These are phyloP conservation scores for Solanum bulbocastanum DNA, from an alignment of 257 asterid species.

Conservation along the genomic window DNA sequence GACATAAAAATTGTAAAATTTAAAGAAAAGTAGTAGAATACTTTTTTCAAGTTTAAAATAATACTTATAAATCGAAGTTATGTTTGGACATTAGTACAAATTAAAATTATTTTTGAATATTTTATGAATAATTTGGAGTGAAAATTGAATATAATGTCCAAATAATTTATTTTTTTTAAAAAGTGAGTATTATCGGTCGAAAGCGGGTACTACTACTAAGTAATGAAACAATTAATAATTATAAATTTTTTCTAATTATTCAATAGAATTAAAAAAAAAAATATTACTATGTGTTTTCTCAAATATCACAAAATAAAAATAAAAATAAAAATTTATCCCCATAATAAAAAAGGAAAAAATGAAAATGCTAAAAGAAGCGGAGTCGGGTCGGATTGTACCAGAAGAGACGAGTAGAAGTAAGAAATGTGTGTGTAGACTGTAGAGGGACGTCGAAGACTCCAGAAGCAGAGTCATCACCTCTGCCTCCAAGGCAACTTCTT, in stretches of 20 bases:
- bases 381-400: neutral
- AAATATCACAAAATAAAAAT: neutral
- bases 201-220: neutral
- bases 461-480: neutral
- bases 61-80: neutral
- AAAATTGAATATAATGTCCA: neutral
- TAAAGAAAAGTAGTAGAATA: neutral
- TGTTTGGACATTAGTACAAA: neutral
- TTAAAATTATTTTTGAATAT: neutral
- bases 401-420: neutral
- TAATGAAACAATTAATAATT: neutral
- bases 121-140: neutral
- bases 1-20: neutral
- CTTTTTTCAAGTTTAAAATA: neutral
- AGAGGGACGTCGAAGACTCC: conserved; percentile 34
- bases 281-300: neutral
- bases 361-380: neutral
- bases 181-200: neutral
- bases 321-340: neutral
- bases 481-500: neutral
- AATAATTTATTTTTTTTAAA: neutral
- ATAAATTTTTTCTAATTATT: neutral
- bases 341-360: no score
- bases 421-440: conserved; percentile 14
- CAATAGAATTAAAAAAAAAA: neutral